phyloP scores from a whole-genome alignment of 176 grass and related monocot species.

The Thalia dealbata region DNA sequence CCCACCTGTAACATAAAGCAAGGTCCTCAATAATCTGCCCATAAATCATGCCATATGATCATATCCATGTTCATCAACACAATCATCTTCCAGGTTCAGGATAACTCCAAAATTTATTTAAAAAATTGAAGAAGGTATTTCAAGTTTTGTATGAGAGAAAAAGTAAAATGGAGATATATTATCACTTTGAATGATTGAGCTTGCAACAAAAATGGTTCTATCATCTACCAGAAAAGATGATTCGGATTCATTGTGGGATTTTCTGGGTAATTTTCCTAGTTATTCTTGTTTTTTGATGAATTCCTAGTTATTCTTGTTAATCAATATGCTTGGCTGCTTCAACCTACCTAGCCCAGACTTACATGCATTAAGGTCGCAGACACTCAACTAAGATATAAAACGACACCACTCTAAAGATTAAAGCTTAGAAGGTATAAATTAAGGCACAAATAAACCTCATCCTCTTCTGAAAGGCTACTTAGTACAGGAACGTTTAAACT shows the following conservation, averaged over 20 bases:
- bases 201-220: background rate
- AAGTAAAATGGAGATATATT: too few relatives aligned
- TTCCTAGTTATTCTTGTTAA: background rate
- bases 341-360: background rate
- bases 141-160: background rate
- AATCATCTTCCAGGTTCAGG: background rate
- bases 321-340: background rate
- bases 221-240: background rate
- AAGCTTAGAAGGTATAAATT: background rate
- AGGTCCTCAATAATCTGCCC: background rate
- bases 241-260: too few relatives aligned
- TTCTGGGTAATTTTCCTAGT: background rate
- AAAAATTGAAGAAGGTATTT: background rate
- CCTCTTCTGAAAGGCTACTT: slow-evolving; percentile 81
- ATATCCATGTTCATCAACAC: background rate
- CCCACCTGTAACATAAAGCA: slow-evolving; percentile 40
- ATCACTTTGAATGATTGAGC: background rate
- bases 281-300: too few relatives aligned
- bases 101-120: background rate
- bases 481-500: slow-evolving; percentile 93
- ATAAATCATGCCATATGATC: background rate
- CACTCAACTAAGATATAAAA: background rate
- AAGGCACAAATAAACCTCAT: slow-evolving; percentile 45
- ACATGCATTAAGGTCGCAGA: background rate
- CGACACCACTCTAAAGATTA: background rate